These are phyloP conservation scores for Hypholoma sublateritium DNA, from an alignment of 768 basidiomycete genomes.

Conservation along the genomic window DNA sequence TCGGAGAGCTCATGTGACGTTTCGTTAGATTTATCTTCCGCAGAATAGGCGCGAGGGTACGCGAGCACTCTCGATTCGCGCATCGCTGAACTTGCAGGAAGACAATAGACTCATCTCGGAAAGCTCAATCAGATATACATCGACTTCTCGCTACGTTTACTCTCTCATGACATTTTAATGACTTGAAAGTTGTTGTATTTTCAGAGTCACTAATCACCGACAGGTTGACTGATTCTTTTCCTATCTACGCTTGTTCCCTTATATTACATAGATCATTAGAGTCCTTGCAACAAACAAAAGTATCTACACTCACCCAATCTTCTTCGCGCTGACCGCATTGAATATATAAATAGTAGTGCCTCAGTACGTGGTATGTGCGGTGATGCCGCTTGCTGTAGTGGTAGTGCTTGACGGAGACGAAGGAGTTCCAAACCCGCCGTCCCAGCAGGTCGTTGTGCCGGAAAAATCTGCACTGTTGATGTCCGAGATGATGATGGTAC, in stretches of 20 bases:
- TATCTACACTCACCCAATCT: too few species aligned
- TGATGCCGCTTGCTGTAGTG: background rate
- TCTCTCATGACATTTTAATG: too few species aligned
- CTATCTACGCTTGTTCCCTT: too few species aligned
- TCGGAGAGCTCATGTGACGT: background rate
- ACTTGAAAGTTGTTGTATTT: too few species aligned
- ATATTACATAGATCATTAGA: too few species aligned
- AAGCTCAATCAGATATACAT: background rate
- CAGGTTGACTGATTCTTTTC: too few species aligned
- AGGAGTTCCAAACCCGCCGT: background rate
- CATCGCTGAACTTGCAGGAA: background rate
- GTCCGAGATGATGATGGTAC: background rate
- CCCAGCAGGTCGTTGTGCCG: background rate
- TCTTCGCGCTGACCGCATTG: background rate
- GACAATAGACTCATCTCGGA: background rate
- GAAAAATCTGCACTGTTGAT: background rate
- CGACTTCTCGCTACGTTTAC: background rate
- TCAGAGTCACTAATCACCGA: too few species aligned
- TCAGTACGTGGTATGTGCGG: background rate
- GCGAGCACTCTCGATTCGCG: constrained; percentile 12
- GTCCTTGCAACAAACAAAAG: too few species aligned
- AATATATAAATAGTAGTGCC: too few species aligned
- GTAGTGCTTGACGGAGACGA: background rate
- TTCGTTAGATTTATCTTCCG: constrained; percentile 16
- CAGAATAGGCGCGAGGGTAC: constrained; percentile 12